Evolutionary conservation across 2,329 filamentous ascomycete genomes (phyloP), one percentile per base, ranked within the genome.

Genomic region (Pyrenochaeta sp.): DNA sequence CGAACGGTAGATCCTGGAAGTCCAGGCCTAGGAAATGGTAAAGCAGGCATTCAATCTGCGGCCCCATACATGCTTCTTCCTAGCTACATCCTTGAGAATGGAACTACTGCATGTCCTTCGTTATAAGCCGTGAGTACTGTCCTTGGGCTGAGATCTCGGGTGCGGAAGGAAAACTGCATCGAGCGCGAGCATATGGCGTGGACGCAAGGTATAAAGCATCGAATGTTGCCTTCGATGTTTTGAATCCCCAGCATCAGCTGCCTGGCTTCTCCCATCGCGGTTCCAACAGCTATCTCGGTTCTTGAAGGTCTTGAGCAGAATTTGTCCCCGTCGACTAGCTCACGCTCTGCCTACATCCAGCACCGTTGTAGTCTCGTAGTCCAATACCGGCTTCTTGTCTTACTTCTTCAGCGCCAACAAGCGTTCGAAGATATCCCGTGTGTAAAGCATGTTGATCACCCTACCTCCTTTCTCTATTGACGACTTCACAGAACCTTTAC

Each of bases 221-320:
- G 26, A 8, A 28, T 28, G 26, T 28, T 28, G 26, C 7, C 26
- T 28, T 28, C 26, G 26, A 7, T 28, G 7, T 13, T 28, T 28
- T 13, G n/a, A n/a, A 28, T 28, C n/a, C 26, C 26, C 26, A 28
- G 26, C 26, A 28, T 28, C 26, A 28, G 26, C 7, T 28, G 26
- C 26, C 26, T 28, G n/a, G 26, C 26, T 28, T 28, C 26, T 28
- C n/a, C 26, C 26, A 28, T 28, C 26, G 26, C n/a, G n/a, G 26
- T 28, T 28, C 26, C 26, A 13, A n/a, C 26, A 28, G 7, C 26
- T 7, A 7, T 13, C 7, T 7, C 26, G 7, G n/a, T 28, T 13
- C 26, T 28, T 28, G 26, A 28, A 7, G 7, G 26, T 28, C 26
- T 28, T 28, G 7, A 28, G n/a, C 26, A 28, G 7, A 28, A 7